phyloP scores from a whole-genome alignment of 352 stramenopile species.

The Pythium grandisporangium region DNA sequence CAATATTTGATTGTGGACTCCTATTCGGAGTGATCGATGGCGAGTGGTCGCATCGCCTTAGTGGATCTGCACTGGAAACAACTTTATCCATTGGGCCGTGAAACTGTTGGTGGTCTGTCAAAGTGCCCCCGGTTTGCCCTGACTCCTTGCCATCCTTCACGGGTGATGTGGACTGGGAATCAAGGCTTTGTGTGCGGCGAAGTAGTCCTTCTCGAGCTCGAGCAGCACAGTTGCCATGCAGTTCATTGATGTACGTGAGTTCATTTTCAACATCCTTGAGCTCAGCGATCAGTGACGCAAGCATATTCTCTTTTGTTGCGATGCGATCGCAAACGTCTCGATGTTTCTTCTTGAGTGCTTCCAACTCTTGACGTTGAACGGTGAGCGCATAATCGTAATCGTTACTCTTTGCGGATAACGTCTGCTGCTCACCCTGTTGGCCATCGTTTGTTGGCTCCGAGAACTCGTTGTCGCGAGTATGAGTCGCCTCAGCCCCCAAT shows the following conservation, averaged over 20 bases:
- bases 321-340: constrained; percentile 40
- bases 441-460: no score
- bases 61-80: no score
- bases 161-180: constrained; percentile 2
- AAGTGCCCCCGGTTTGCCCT: no score
- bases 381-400: constrained; percentile 13
- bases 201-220: no score
- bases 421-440: constrained; percentile 1
- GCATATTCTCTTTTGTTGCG: constrained; percentile 32
- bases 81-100: no score
- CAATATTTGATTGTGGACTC: no score
- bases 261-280: constrained; percentile 54
- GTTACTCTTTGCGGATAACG: not conserved
- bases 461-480: not conserved
- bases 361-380: constrained; percentile 26
- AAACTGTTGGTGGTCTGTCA: no score
- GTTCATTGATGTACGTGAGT: constrained; percentile 34
- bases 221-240: constrained; percentile 3
- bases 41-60: no score
- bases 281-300: constrained; percentile 40
- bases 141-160: not conserved
- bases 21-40: no score
- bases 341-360: constrained; percentile 31
- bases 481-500: not conserved
- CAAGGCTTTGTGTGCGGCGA: constrained; percentile 7